Conservation (phyloP, 2,329 filamentous ascomycete species). For the Amauroascus niger region DNA sequence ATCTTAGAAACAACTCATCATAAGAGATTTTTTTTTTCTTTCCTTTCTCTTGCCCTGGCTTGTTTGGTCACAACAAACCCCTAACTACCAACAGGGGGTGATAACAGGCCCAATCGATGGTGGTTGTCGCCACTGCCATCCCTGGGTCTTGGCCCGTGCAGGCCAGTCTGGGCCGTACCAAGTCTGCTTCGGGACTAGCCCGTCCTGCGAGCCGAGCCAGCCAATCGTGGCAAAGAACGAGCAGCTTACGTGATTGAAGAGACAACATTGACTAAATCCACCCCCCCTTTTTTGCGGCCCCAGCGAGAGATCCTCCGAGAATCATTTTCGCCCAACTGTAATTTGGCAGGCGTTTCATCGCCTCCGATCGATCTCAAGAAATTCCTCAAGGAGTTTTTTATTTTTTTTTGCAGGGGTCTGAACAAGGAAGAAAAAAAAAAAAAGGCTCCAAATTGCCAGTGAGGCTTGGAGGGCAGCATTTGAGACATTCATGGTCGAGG, state of each 20-base stretch:
- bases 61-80: background rate
- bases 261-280: too few species aligned
- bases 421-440: too few species aligned
- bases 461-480: constrained; percentile 1
- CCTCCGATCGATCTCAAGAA: background rate
- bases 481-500: constrained; percentile 6
- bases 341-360: too few species aligned
- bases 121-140: background rate
- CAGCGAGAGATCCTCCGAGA: too few species aligned
- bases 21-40: background rate
- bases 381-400: background rate
- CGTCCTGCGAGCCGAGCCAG: background rate
- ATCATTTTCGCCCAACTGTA: too few species aligned
- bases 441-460: background rate
- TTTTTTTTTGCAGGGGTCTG: too few species aligned
- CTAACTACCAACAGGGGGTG: background rate
- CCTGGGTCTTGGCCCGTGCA: background rate
- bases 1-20: too few species aligned
- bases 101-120: background rate
- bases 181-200: background rate
- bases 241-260: too few species aligned
- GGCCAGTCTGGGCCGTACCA: background rate
- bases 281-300: background rate
- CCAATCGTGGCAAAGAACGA: background rate
- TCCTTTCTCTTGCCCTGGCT: background rate